Evolutionary conservation across 495 filamentous ascomycete species (phyloP), one percentile per base, ranked within the genome.

Genomic region (Penicillium steckii): DNA sequence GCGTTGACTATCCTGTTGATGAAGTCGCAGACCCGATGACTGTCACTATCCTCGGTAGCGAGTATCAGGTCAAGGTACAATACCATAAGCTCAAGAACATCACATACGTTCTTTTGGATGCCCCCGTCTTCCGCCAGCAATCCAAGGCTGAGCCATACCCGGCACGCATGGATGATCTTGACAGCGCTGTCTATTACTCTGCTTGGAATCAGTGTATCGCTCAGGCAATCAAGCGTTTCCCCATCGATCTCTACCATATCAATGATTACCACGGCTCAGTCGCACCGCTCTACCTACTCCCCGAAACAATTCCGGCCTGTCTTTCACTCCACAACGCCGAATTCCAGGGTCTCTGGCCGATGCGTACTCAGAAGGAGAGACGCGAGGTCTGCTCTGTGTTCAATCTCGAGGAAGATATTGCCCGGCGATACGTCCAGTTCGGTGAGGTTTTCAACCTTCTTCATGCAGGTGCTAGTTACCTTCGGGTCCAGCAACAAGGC

Each of bases 201-300:
- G 84, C 85, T 1, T 89, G 85, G 85, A 89, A 89, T 54, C 78
- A 80, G 54, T 88, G 85, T 59, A 85, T 88, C 47, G 84, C 85
- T 1, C 69, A 82, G 51, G 69, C 84, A 0, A 82, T 87, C 56
- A 77, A 74, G 46, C 78, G 78, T 27, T 80, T 80, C 62, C 80
- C 83, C 0, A 78, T 88, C 47, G 85, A 90, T 58, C 66, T 89
- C 17, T 90, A 90, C 66, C 87, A 90, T 66, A 89, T 90, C 60
- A 90, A 90, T 67, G 87, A 90, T 63, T 90, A 90, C 62, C 87
- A 90, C 60, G 87, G 87, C 21, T 85, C 86, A 13, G 66, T 86
- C 4, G 87, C 87, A 30, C 86, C 86, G 24, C 71, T 90, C 6
- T 85, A 90, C 53, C 75, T 89, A 9, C 74, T 89, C 1, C 86